Conservation (phyloP, 805 yeast genomes). For the Komagataella mondaviorum region DNA sequence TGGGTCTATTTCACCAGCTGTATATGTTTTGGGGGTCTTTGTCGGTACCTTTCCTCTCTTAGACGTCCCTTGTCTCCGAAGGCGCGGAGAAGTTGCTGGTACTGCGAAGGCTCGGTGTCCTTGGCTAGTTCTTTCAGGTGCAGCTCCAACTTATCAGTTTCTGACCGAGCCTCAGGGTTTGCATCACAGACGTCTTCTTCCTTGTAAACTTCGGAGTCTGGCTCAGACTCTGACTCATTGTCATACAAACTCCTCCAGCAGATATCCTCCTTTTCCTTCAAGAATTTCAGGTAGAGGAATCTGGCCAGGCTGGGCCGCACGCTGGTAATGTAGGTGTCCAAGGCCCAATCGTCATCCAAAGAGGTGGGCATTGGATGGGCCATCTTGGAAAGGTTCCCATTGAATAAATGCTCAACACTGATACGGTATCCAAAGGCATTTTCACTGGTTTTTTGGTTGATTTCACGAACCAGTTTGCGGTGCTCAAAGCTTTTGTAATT, state of each 20-base stretch:
- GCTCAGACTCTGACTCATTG: not conserved
- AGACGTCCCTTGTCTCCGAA: not conserved
- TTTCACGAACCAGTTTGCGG: conserved; percentile 6
- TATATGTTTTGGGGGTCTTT: not conserved
- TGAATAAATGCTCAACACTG: conserved; percentile 19
- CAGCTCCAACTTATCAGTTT: not conserved
- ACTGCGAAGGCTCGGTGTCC: not conserved
- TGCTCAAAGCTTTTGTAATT: conserved; percentile 10
- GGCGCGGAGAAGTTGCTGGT: not conserved
- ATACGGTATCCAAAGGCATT: conserved; percentile 23
- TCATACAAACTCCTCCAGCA: conserved; percentile 1
- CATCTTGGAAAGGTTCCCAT: conserved; percentile 13
- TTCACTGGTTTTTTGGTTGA: conserved; percentile 8
- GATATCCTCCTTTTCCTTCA: conserved; percentile 3
- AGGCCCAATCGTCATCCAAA: conserved; percentile 11
- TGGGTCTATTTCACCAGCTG: not conserved
- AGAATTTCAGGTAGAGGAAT: conserved; percentile 1
- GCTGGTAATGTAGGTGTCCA: conserved; percentile 3
- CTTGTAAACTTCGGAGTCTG: not conserved
- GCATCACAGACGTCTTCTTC: not conserved
- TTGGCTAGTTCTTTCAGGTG: not conserved
- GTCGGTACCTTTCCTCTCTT: not conserved
- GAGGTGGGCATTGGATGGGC: conserved; percentile 17
- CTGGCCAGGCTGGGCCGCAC: not conserved
- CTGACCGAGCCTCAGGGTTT: not conserved